Conservation (phyloP, 2,329 filamentous ascomycete genomes). For the Colletotrichum spinosum region DNA sequence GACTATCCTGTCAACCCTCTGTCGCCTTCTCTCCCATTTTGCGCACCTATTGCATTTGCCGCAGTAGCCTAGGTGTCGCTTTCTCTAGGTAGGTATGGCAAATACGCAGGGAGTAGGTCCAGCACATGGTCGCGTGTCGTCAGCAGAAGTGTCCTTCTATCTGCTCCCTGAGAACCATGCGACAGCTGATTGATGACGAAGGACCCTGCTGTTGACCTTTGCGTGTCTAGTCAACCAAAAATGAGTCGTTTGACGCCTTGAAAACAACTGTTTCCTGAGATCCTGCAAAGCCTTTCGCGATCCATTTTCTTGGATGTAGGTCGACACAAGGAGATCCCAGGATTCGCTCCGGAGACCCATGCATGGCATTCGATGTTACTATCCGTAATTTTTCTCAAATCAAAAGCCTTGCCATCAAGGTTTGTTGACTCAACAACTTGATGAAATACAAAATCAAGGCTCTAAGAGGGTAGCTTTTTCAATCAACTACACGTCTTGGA, state of each 20-base stretch:
- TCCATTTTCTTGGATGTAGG: neutral
- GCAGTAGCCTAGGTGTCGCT: too few species aligned
- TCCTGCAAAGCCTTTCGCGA: neutral
- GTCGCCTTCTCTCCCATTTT: too few species aligned
- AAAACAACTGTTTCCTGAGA: constrained; percentile 1
- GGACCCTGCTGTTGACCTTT: constrained; percentile 20
- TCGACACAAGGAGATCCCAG: neutral
- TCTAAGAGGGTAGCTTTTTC: too few species aligned
- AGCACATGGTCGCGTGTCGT: too few species aligned
- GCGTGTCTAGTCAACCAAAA: neutral
- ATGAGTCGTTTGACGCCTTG: constrained; percentile 15
- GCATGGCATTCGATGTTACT: neutral
- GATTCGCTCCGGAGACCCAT: neutral
- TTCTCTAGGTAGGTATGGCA: too few species aligned
- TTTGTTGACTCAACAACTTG: too few species aligned
- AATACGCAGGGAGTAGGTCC: too few species aligned
- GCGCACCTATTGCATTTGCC: too few species aligned
- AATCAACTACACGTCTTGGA: neutral
- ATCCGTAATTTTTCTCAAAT: too few species aligned
- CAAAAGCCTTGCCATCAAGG: too few species aligned
- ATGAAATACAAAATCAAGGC: too few species aligned
- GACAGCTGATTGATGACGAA: neutral
- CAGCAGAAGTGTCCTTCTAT: neutral
- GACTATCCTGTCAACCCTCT: too few species aligned
- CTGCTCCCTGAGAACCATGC: constrained; percentile 5